Evolutionary conservation across 1,284 basidiomycete genomes (phyloP).

Genomic region (Papiliotrema nemorosa): DNA sequence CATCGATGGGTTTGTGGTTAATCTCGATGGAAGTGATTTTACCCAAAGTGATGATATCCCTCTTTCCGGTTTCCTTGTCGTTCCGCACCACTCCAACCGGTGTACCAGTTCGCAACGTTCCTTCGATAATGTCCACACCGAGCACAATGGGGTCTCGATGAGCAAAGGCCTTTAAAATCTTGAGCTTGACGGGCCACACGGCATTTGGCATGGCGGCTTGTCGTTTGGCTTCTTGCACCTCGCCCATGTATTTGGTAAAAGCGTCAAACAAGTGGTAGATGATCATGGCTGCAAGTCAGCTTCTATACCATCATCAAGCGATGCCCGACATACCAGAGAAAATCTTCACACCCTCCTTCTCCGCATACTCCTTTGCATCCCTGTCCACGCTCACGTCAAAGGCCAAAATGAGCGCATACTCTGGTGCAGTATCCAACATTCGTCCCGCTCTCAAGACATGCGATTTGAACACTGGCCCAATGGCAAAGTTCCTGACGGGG

Average conservation of each 20-base stretch:
- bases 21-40: constrained; percentile 95
- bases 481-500: constrained; percentile 95
- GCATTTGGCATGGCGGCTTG: constrained; percentile 90
- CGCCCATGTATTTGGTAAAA: constrained; percentile 93
- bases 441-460: constrained; percentile 89
- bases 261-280: constrained; percentile 99
- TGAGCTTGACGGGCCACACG: constrained; percentile 94
- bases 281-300: constrained; percentile 54
- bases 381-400: constrained; percentile 89
- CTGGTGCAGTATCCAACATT: constrained; percentile 95
- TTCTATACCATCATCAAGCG: background rate
- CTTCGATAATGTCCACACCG: constrained; percentile 95
- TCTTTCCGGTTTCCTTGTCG: constrained; percentile 76
- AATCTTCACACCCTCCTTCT: constrained; percentile 87
- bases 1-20: constrained; percentile 76
- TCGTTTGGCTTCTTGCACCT: constrained; percentile 89
- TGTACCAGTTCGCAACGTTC: constrained; percentile 87
- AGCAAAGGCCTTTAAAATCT: constrained; percentile 87
- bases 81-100: constrained; percentile 91
- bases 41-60: constrained; percentile 85
- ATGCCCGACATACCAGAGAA: constrained; percentile 69
- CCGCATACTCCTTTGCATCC: constrained; percentile 85
- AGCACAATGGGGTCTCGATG: constrained; percentile 97
- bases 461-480: constrained; percentile 95
- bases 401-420: constrained; percentile 90